Conservation (phyloP, 139 green algal genomes). For the Trebouxia sp. region DNA sequence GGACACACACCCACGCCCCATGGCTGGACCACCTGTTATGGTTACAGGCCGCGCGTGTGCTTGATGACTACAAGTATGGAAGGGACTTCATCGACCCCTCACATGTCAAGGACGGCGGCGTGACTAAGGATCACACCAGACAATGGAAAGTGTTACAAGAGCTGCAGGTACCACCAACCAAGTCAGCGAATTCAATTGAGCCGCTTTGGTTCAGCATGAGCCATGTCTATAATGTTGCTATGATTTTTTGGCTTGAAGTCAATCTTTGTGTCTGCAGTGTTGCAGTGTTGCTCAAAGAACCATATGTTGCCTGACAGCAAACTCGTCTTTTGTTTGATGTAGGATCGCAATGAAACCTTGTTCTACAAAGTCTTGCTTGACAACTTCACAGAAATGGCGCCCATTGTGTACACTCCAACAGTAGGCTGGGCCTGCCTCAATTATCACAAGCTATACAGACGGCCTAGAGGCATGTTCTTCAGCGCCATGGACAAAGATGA, state of each 20-base stretch:
- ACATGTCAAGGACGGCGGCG: slow-evolving; percentile 56
- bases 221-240: no score
- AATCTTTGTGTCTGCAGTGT: no score
- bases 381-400: slow-evolving; percentile 86
- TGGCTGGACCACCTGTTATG: not conserved
- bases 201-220: no score
- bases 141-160: slow-evolving; percentile 77
- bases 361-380: slow-evolving; percentile 82
- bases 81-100: slow-evolving; percentile 54
- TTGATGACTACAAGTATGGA: slow-evolving; percentile 28
- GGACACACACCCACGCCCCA: no score
- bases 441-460: slow-evolving; percentile 67
- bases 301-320: no score
- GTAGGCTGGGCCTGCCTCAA: slow-evolving; percentile 78
- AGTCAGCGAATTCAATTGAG: no score
- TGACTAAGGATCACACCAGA: slow-evolving; percentile 62
- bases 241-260: no score
- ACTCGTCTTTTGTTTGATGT: no score
- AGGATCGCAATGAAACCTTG: slow-evolving; percentile 95
- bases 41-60: slow-evolving; percentile 7
- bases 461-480: slow-evolving; percentile 94
- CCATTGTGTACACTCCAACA: slow-evolving; percentile 83
- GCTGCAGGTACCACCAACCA: no score
- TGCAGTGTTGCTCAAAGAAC: no score
- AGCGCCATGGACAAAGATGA: slow-evolving; percentile 70